Conservation (phyloP, 2,329 filamentous ascomycete species). For the Penicillium sp. region DNA sequence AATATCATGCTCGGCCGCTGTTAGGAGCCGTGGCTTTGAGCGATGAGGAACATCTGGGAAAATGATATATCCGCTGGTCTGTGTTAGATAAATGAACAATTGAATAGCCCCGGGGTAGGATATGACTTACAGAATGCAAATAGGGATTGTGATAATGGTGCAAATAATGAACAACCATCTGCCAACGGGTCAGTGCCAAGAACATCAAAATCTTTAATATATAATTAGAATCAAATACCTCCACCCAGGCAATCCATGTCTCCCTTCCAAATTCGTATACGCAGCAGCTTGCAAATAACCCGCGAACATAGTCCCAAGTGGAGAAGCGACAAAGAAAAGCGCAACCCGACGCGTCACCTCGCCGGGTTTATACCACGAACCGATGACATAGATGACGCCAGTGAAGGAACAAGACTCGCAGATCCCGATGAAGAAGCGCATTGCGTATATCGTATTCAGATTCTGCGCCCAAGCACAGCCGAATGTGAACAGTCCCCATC, state of each 20-base stretch:
- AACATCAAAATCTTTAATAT: not conserved
- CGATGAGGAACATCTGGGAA: slow-evolving; percentile 36
- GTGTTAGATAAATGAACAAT: not conserved
- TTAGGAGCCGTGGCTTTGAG: slow-evolving; percentile 15
- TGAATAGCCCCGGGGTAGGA: not conserved
- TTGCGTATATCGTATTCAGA: not conserved
- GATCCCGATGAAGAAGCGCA: slow-evolving; percentile 1
- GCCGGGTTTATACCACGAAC: slow-evolving; percentile 17
- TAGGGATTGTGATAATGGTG: slow-evolving; percentile 24
- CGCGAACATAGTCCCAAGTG: slow-evolving; percentile 20
- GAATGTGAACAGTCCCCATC: slow-evolving; percentile 28
- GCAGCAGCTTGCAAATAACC: slow-evolving; percentile 20
- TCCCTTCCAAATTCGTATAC: slow-evolving; percentile 19
- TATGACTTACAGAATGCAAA: slow-evolving; percentile 14
- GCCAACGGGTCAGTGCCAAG: not conserved
- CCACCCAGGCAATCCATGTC: slow-evolving; percentile 9
- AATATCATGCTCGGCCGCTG: slow-evolving; percentile 14
- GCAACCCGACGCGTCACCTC: slow-evolving; percentile 18
- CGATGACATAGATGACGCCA: slow-evolving; percentile 25
- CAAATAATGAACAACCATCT: slow-evolving; percentile 36
- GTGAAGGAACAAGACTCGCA: slow-evolving; percentile 33
- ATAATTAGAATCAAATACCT: slow-evolving; percentile 1
- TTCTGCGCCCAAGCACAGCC: slow-evolving; percentile 23
- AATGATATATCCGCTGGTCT: slow-evolving; percentile 21
- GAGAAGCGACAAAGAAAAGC: slow-evolving; percentile 18